These are phyloP conservation scores for Syncephalastrum sp. DNA, from an alignment of 371 early-diverging fungal genomes.

Conservation along the genomic window DNA sequence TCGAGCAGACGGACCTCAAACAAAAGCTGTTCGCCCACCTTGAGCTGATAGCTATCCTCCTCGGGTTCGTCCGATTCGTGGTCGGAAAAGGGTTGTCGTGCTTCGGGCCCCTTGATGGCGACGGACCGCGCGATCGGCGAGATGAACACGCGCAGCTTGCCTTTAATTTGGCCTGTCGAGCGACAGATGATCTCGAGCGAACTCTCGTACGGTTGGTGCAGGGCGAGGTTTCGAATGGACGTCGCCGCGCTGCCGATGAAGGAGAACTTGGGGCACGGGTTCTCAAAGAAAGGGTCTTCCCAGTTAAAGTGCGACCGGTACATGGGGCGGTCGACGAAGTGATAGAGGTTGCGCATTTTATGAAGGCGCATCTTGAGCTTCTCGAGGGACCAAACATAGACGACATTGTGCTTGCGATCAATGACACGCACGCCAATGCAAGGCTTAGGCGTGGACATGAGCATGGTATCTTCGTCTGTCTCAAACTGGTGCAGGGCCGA, in stretches of 20 bases:
- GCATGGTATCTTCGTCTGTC: constrained; percentile 51
- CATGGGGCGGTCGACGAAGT: constrained; percentile 68
- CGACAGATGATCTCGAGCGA: constrained; percentile 60
- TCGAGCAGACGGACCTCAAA: constrained; percentile 75
- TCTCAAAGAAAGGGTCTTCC: constrained; percentile 76
- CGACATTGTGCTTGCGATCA: constrained; percentile 65
- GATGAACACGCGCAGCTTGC: constrained; percentile 45
- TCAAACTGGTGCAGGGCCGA: constrained; percentile 56
- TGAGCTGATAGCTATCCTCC: constrained; percentile 8
- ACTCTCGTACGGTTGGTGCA: constrained; percentile 51
- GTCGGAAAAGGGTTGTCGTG: constrained; percentile 10
- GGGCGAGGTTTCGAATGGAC: constrained; percentile 51
- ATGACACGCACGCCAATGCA: constrained; percentile 70
- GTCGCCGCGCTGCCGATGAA: constrained; percentile 67
- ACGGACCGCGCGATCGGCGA: constrained; percentile 49
- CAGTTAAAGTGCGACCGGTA: constrained; percentile 69
- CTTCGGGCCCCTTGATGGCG: constrained; percentile 14
- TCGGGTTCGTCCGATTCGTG: constrained; percentile 7
- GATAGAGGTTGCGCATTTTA: constrained; percentile 76
- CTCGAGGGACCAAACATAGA: constrained; percentile 77
- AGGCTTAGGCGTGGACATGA: constrained; percentile 44
- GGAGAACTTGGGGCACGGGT: constrained; percentile 56
- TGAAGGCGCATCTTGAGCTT: constrained; percentile 64
- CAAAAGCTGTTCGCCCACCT: constrained; percentile 59
- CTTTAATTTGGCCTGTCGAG: constrained; percentile 55